Conservation (phyloP, 2,329 filamentous ascomycete species). For the Cytospora piceicola region DNA sequence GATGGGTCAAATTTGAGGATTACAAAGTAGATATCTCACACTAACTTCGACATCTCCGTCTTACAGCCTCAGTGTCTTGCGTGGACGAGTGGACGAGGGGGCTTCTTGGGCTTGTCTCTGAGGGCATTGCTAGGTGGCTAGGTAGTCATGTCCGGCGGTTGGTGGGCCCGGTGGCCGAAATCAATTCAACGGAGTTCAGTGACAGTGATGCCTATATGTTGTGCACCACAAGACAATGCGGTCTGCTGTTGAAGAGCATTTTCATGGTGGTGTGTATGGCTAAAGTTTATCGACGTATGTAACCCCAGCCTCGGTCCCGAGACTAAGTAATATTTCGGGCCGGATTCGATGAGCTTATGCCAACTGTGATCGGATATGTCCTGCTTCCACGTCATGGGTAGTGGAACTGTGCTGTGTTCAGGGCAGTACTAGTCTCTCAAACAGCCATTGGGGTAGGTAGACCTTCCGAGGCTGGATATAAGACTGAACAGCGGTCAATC, state of each 20-base stretch:
- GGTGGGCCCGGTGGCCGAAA: background rate
- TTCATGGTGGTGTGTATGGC: background rate
- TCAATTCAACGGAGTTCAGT: background rate
- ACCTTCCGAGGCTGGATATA: background rate
- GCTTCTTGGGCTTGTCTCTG: background rate
- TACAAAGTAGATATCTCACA: background rate
- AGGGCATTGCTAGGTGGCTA: background rate
- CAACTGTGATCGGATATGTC: background rate
- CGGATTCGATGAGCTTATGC: background rate
- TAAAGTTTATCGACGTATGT: background rate
- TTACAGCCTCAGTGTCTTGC: background rate
- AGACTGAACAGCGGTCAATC: background rate
- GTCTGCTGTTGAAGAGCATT: background rate
- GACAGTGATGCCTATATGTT: slow-evolving; percentile 8
- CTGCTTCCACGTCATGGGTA: background rate
- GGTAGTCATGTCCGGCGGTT: background rate
- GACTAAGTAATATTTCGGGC: background rate
- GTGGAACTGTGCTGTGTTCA: background rate
- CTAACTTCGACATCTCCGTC: background rate
- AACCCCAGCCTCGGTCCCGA: background rate
- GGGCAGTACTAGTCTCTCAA: background rate
- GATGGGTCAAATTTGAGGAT: background rate
- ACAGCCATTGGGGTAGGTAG: background rate
- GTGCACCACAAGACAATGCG: slow-evolving; percentile 8
- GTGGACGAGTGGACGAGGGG: background rate